Conservation (phyloP, 2,329 filamentous ascomycete genomes). For the Xylaria sp. region DNA sequence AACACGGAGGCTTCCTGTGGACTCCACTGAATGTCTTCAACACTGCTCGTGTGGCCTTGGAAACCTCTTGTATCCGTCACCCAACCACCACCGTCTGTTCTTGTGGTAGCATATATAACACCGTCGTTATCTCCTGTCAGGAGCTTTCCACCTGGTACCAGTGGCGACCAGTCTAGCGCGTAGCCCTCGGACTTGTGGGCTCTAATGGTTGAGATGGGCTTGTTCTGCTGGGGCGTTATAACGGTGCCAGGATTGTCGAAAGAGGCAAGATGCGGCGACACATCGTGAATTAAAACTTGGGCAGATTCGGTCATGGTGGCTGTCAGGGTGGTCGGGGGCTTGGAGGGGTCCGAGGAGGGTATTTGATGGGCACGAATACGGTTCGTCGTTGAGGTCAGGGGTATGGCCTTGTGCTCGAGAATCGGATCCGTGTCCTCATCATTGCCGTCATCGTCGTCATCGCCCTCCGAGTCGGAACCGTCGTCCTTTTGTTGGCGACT, state of each 20-base stretch:
- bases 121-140: conserved; percentile 92
- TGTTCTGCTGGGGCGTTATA: conserved; percentile 82
- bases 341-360: conserved; percentile 70
- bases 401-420: conserved; percentile 89
- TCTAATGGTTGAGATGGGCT: conserved; percentile 83
- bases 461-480: conserved; percentile 70
- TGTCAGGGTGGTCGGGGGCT: conserved; percentile 80
- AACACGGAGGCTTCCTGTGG: conserved; percentile 93
- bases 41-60: conserved; percentile 79
- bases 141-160: conserved; percentile 80
- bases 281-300: conserved; percentile 90
- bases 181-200: conserved; percentile 96
- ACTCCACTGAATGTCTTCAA: conserved; percentile 97
- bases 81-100: conserved; percentile 87
- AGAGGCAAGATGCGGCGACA: conserved; percentile 84
- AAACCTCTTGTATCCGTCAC: conserved; percentile 85
- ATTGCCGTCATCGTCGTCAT: conserved; percentile 63
- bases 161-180: conserved; percentile 93
- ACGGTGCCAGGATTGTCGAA: conserved; percentile 88
- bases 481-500: conserved; percentile 81
- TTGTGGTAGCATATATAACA: conserved; percentile 84
- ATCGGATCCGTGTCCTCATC: conserved; percentile 85
- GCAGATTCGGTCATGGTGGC: conserved; percentile 92
- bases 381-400: conserved; percentile 87
- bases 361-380: conserved; percentile 87